Conservation (phyloP, 208 protist species). For the Phytomonas sp. region DNA sequence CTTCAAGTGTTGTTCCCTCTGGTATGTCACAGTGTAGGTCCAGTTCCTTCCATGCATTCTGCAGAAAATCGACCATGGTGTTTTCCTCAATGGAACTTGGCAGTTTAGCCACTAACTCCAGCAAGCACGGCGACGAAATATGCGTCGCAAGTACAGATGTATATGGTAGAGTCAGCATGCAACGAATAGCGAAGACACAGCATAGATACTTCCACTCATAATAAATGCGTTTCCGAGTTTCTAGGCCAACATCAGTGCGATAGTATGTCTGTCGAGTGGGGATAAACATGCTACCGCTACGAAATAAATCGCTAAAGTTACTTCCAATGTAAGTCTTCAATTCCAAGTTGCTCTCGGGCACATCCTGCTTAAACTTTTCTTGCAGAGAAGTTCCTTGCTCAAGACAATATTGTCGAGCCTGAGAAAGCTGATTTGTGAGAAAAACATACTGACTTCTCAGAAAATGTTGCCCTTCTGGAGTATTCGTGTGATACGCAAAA, state of each 20-base stretch:
- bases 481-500: constrained; percentile 18
- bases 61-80: constrained; percentile 30
- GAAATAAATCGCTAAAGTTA: constrained; percentile 29
- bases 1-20: constrained; percentile 6
- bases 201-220: constrained; percentile 23
- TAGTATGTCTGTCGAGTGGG: constrained; percentile 8
- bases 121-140: constrained; percentile 1
- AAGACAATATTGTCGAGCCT: constrained; percentile 19
- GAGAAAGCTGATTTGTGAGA: constrained; percentile 5
- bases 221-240: constrained; percentile 12
- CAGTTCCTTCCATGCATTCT: constrained; percentile 64
- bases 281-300: constrained; percentile 17
- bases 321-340: constrained; percentile 21
- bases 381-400: constrained; percentile 12
- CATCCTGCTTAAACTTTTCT: constrained; percentile 11
- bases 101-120: constrained; percentile 24
- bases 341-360: constrained; percentile 7
- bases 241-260: background rate
- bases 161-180: background rate
- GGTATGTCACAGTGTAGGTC: constrained; percentile 33
- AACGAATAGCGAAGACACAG: constrained; percentile 10
- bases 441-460: background rate
- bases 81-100: constrained; percentile 65
- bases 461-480: background rate
- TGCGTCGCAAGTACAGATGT: background rate